A percentile compares a stretch with the other conserved stretches of the same genome.
Evolutionary conservation across 352 stramenopile species (phyloP).

Genomic region (Elongisporangium prolatum): DNA sequence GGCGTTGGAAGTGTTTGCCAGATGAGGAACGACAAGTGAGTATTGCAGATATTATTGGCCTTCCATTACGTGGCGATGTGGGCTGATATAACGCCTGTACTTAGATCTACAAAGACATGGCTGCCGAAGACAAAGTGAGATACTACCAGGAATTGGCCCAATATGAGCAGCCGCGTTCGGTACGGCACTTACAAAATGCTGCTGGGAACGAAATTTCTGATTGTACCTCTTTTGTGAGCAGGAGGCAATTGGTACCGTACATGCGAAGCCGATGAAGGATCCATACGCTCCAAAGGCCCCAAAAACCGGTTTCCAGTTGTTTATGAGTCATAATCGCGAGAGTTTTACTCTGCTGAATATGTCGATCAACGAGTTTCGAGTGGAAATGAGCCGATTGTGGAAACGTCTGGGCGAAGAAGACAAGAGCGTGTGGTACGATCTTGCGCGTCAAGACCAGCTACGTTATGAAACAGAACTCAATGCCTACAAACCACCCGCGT

Average conservation of each 20-base stretch:
- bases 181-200: neutral
- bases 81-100: neutral
- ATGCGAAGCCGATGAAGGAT: conserved; percentile 23
- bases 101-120: conserved; percentile 44
- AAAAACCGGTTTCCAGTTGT: conserved; percentile 58
- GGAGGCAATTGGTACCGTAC: neutral
- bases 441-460: conserved; percentile 38
- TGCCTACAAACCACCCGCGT: conserved; percentile 36
- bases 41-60: neutral
- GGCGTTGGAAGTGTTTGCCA: conserved; percentile 38
- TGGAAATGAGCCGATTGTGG: conserved; percentile 55
- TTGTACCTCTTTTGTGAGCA: neutral
- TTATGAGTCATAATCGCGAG: conserved; percentile 51
- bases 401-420: conserved; percentile 31
- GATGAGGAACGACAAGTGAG: conserved; percentile 28
- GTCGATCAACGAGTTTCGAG: conserved; percentile 47
- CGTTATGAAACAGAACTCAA: conserved; percentile 49
- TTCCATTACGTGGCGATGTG: too few relatives aligned
- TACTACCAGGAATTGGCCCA: conserved; percentile 46
- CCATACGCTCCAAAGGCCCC: conserved; percentile 32
- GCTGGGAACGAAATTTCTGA: neutral
- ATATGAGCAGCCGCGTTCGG: conserved; percentile 20
- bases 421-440: conserved; percentile 40
- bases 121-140: conserved; percentile 36
- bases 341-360: conserved; percentile 47